phyloP scores from a whole-genome alignment of 2,329 filamentous ascomycete genomes.

The Diaporthe vexans region DNA sequence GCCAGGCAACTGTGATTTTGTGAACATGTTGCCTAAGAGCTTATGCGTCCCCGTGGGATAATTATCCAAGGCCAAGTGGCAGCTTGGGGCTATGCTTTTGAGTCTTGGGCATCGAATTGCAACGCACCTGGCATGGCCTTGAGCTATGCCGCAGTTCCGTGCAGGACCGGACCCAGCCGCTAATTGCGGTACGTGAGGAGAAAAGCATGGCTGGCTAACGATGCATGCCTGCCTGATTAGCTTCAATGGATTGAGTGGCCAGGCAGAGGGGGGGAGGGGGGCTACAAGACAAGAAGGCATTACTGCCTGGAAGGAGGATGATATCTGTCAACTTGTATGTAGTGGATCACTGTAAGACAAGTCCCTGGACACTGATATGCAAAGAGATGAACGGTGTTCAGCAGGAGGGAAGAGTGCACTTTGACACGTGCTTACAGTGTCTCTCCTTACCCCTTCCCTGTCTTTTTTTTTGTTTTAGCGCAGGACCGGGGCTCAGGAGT shows the following conservation, averaged over 20 bases:
- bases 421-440: constrained; percentile 14
- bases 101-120: not conserved
- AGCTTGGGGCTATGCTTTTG: constrained; percentile 2
- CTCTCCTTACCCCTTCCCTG: not conserved
- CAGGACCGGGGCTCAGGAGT: constrained; percentile 20
- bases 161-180: not conserved
- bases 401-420: not conserved
- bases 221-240: constrained; percentile 13
- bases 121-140: too few relatives aligned
- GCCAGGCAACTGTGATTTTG: not conserved
- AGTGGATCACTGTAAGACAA: not conserved
- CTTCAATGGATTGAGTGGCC: not conserved
- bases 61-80: constrained; percentile 9
- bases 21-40: not conserved
- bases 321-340: not conserved
- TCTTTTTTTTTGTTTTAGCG: constrained; percentile 27
- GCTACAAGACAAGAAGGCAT: not conserved
- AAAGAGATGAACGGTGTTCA: not conserved
- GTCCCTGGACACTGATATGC: not conserved
- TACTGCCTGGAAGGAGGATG: not conserved
- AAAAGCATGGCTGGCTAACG: not conserved
- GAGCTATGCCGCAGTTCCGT: not conserved
- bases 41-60: not conserved
- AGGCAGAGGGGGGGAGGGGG: constrained; percentile 11
- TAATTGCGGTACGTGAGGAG: not conserved